Conservation (phyloP, 176 grass and related monocot species). For the Metroxylon sagu region DNA sequence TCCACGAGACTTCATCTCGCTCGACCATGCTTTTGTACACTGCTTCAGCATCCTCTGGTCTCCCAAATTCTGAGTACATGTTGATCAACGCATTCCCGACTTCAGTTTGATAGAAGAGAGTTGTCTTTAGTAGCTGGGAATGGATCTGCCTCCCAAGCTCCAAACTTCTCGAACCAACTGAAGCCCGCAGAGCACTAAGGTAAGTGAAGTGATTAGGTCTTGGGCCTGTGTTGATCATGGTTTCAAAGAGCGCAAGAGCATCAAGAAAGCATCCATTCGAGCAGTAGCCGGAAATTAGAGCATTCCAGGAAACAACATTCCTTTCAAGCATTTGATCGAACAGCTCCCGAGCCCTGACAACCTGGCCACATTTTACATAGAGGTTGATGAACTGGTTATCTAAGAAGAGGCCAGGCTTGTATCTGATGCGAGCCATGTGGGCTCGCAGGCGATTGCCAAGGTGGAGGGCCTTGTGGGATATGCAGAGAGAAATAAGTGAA, state of each 20-base stretch:
- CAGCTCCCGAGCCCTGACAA: constrained; percentile 13
- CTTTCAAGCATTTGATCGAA: constrained; percentile 18
- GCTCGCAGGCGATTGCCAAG: constrained; percentile 6
- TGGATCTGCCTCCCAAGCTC: constrained; percentile 17
- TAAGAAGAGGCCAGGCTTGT: constrained; percentile 11
- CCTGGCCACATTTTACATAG: constrained; percentile 8
- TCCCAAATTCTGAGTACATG: constrained; percentile 14
- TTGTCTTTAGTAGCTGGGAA: constrained; percentile 6
- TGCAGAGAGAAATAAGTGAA: constrained; percentile 22
- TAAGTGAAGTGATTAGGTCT: constrained; percentile 20
- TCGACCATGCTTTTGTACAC: constrained; percentile 17
- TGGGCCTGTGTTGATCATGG: constrained; percentile 3
- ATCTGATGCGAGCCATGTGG: neutral
- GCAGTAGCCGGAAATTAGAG: constrained; percentile 19
- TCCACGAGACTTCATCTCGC: constrained; percentile 12
- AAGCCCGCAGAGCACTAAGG: constrained; percentile 18
- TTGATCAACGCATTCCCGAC: constrained; percentile 23
- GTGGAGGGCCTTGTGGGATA: constrained; percentile 11
- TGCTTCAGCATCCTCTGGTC: constrained; percentile 6
- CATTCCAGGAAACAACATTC: constrained; percentile 33
- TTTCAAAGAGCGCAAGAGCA: constrained; percentile 6
- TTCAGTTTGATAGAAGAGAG: constrained; percentile 1
- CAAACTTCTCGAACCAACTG: neutral
- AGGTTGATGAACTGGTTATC: constrained; percentile 30
- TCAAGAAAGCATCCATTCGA: constrained; percentile 7